Conservation (phyloP, 768 basidiomycete species). For the Hericium erinaceus region DNA sequence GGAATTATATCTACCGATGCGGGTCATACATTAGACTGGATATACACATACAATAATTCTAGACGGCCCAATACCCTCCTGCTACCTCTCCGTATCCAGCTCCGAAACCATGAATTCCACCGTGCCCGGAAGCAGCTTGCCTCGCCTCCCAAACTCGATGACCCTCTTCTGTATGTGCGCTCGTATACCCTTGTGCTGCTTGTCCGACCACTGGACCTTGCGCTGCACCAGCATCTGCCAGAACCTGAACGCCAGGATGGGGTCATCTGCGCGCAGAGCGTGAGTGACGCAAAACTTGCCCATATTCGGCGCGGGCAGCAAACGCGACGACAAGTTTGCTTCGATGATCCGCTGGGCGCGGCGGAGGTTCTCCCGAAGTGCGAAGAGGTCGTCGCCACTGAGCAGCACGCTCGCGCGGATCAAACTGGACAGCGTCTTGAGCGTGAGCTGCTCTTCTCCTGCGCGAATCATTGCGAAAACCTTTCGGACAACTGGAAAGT, state of each 20-base stretch:
- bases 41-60: not conserved
- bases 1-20: too few relatives aligned
- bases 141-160: constrained; percentile 18
- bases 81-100: constrained; percentile 17
- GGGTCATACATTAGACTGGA: not conserved
- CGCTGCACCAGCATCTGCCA: constrained; percentile 42
- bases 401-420: constrained; percentile 15
- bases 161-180: constrained; percentile 29
- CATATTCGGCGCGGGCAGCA: constrained; percentile 34
- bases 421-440: constrained; percentile 33
- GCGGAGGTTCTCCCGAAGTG: constrained; percentile 27
- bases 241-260: constrained; percentile 48
- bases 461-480: constrained; percentile 33
- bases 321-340: constrained; percentile 25
- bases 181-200: constrained; percentile 35
- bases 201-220: constrained; percentile 39
- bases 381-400: constrained; percentile 16
- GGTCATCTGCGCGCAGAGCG: constrained; percentile 40
- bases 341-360: constrained; percentile 34
- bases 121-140: constrained; percentile 19
- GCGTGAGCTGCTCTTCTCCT: constrained; percentile 29
- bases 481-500: constrained; percentile 33
- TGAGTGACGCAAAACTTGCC: constrained; percentile 43
- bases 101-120: constrained; percentile 23
- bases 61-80: not conserved